Evolutionary conservation across 495 filamentous ascomycete species (phyloP), one percentile per base, ranked within the genome.

Genomic region (Daldinia bambusicola): DNA sequence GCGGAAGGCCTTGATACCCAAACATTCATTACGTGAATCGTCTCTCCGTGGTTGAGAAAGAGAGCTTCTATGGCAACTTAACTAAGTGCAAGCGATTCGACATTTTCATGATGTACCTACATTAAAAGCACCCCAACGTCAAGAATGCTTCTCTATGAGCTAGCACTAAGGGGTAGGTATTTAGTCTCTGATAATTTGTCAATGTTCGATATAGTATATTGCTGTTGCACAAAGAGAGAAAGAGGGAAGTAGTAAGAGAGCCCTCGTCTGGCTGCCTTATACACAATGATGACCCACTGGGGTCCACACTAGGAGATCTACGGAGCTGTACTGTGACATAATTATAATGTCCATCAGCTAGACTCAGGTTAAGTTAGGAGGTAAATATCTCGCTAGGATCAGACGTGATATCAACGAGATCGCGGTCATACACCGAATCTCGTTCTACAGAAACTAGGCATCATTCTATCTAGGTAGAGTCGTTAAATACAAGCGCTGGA

Each of bases 371-470:
- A n/a, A n/a, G n/a, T n/a, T n/a, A n/a, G n/a, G n/a, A n/a, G n/a
- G n/a, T n/a, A n/a, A n/a, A n/a, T 14, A 40, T 22, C 16, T 56
- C 37, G 31, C 30, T 37, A 18, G 51, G 7, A 32, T 36, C 30
- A 36, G 41, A 45, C 41, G 41, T 20, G 2, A 7, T 55, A 6
- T 18, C 16, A 32, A 56, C 12, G 13, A 16, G 32, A 37, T 16
- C 32, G 9, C 16, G 53, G n/a, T 16, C 37, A 20, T 13, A 20
- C 32, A n/a, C 56, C n/a, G 2, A 10, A 14, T 13, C 22, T 48
- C 13, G 1, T 18, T 57, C 38, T 57, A 50, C 34, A 43, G 10
- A 61, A n/a, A n/a, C n/a, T n/a, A n/a, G 51, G 43, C 50, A 66
- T 62, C 41, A 63, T 0, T 41, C 6, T 38, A 50, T n/a, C 41